Evolutionary conservation across 495 filamentous ascomycete species (phyloP).

Genomic region (Cercophora samala): DNA sequence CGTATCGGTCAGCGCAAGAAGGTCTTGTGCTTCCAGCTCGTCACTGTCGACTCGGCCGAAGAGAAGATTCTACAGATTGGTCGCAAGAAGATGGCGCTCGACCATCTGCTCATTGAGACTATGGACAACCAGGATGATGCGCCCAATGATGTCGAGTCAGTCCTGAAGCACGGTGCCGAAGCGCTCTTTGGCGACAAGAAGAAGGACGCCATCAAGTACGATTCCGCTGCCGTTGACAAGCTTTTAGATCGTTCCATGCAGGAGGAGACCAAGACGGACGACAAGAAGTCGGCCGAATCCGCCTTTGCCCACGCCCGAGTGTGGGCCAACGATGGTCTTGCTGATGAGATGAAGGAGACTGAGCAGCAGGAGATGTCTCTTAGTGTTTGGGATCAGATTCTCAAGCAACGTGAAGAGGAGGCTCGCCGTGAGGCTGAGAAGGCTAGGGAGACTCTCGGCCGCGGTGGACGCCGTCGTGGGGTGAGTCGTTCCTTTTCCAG

Average conservation of each 20-base stretch:
- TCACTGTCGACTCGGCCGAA: slow-evolving; percentile 82
- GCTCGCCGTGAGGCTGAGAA: slow-evolving; percentile 64
- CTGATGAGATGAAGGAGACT: slow-evolving; percentile 56
- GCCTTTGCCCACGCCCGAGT: slow-evolving; percentile 89
- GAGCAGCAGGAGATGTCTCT: slow-evolving; percentile 51
- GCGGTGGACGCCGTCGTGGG: slow-evolving; percentile 66
- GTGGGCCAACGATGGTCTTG: slow-evolving; percentile 75
- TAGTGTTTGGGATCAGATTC: slow-evolving; percentile 84
- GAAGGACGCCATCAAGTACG: slow-evolving; percentile 67
- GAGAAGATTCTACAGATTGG: slow-evolving; percentile 97
- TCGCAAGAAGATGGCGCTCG: slow-evolving; percentile 89
- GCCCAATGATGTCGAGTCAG: slow-evolving; percentile 75
- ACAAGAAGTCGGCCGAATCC: slow-evolving; percentile 60
- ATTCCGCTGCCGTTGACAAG: slow-evolving; percentile 74
- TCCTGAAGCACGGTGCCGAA: slow-evolving; percentile 82
- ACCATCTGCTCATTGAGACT: slow-evolving; percentile 87
- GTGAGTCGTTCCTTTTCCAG: slow-evolving; percentile 36
- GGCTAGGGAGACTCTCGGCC: slow-evolving; percentile 67
- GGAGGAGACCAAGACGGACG: slow-evolving; percentile 62
- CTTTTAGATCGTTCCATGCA: slow-evolving; percentile 81
- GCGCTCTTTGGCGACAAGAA: slow-evolving; percentile 78
- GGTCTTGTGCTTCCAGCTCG: slow-evolving; percentile 89
- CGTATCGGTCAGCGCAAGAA: slow-evolving; percentile 95
- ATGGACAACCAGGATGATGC: slow-evolving; percentile 73
- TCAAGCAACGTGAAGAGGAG: slow-evolving; percentile 73